Conservation (phyloP, 2,329 filamentous ascomycete species). For the Xylariaceae sp. region DNA sequence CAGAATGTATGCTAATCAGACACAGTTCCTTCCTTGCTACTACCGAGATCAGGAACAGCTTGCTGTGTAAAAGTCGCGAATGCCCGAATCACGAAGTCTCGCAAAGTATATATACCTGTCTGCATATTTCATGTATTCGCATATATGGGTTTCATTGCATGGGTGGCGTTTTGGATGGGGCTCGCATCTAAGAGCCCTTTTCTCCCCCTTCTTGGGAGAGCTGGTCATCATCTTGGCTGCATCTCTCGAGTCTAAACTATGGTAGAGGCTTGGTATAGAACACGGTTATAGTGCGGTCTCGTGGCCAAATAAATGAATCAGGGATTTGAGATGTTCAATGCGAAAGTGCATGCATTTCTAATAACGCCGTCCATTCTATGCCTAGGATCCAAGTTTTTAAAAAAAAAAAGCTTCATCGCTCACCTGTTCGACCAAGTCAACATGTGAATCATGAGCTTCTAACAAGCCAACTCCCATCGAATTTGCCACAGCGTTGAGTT, state of each 20-base stretch:
- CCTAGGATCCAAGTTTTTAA: too few relatives aligned
- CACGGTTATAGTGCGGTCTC: conserved; percentile 6
- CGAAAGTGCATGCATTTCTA: too few relatives aligned
- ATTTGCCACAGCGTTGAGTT: conserved; percentile 6
- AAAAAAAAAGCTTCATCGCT: too few relatives aligned
- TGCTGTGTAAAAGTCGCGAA: conserved; percentile 38
- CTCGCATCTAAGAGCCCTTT: conserved; percentile 17
- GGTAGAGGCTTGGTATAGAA: not conserved
- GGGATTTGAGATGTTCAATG: too few relatives aligned
- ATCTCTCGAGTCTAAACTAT: conserved; percentile 6
- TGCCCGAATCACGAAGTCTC: not conserved
- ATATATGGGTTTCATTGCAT: conserved; percentile 17
- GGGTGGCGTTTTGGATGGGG: conserved; percentile 29
- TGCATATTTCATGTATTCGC: conserved; percentile 10
- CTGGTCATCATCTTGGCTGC: conserved; percentile 23
- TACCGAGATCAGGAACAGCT: conserved; percentile 55
- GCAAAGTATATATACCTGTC: not conserved
- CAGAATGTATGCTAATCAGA: conserved; percentile 13
- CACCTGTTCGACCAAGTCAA: too few relatives aligned
- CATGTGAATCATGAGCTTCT: too few relatives aligned
- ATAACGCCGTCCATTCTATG: too few relatives aligned
- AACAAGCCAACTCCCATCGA: conserved; percentile 31
- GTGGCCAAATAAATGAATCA: conserved; percentile 8
- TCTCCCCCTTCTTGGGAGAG: conserved; percentile 21
- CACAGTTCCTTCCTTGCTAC: conserved; percentile 56